A percentile compares a stretch with the other conserved stretches of the same genome.
Evolutionary conservation across 305 asterid genomes (phyloP).

Genomic region (Stenogyne calaminthoides): DNA sequence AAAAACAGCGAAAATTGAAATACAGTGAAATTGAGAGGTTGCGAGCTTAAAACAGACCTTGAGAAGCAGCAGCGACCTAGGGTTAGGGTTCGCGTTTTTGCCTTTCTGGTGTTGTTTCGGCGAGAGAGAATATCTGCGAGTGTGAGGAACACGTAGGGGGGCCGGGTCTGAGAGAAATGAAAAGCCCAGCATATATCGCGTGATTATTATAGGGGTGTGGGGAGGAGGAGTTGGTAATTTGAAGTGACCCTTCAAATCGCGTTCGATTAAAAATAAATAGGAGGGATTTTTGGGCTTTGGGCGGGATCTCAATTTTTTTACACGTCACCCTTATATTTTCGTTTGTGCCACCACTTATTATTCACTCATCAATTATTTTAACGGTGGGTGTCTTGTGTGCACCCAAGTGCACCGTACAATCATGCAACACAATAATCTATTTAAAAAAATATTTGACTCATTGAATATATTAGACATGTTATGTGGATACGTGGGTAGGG

Average conservation of each 20-base stretch:
- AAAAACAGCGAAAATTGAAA: constrained; percentile 4
- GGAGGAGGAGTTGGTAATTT: constrained; percentile 29
- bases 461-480: too few relatives aligned
- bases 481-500: too few relatives aligned
- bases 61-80: constrained; percentile 29
- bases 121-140: constrained; percentile 14
- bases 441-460: too few relatives aligned
- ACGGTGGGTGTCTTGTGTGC: too few relatives aligned
- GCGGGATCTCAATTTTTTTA: constrained; percentile 39
- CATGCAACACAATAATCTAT: too few relatives aligned
- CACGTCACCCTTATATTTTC: constrained; percentile 15
- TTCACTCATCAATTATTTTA: too few relatives aligned
- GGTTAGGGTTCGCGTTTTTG: constrained; percentile 29
- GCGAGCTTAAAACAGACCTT: constrained; percentile 24
- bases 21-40: not conserved
- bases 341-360: too few relatives aligned
- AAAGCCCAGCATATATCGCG: constrained; percentile 15
- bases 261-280: constrained; percentile 8
- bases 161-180: not conserved
- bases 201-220: constrained; percentile 13
- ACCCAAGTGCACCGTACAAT: too few relatives aligned
- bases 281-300: constrained; percentile 37
- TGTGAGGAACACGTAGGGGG: constrained; percentile 3
- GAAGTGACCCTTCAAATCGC: constrained; percentile 19
- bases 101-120: not conserved